Conservation (phyloP, 129 eudicot species). For the Escallonia herrerae region DNA sequence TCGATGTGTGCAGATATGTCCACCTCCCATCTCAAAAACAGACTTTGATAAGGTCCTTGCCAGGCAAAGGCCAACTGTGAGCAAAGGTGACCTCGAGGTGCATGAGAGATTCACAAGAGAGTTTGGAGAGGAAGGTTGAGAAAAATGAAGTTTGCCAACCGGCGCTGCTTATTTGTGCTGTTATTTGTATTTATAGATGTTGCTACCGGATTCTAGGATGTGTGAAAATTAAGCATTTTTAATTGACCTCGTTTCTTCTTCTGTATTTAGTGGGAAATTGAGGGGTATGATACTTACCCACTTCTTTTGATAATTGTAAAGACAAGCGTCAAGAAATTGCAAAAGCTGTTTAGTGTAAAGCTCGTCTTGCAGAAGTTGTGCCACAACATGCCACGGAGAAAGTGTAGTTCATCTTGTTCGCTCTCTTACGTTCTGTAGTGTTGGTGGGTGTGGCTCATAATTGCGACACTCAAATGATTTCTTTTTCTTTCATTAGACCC, state of each 20-base stretch:
- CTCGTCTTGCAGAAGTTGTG: too few relatives aligned
- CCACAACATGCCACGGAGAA: too few relatives aligned
- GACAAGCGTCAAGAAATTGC: slow-evolving; percentile 1
- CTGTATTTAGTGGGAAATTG: slow-evolving; percentile 14
- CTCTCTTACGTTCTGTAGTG: too few relatives aligned
- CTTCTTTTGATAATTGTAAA: slow-evolving; percentile 18
- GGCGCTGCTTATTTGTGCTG: slow-evolving; percentile 4
- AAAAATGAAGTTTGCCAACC: neutral
- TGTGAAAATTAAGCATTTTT: neutral
- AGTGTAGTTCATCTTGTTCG: too few relatives aligned
- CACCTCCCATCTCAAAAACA: slow-evolving; percentile 81
- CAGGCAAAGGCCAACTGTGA: slow-evolving; percentile 93
- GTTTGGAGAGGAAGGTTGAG: slow-evolving; percentile 98
- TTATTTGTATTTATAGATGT: slow-evolving; percentile 13
- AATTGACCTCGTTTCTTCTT: slow-evolving; percentile 3
- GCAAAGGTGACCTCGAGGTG: slow-evolving; percentile 92
- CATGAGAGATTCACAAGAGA: slow-evolving; percentile 94
- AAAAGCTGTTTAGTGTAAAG: neutral
- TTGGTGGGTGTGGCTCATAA: too few relatives aligned
- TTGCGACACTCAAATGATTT: too few relatives aligned
- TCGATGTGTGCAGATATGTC: slow-evolving; percentile 53
- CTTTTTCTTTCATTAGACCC: too few relatives aligned
- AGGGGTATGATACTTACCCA: slow-evolving; percentile 1
- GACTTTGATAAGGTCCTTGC: slow-evolving; percentile 91
- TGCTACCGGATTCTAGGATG: slow-evolving; percentile 5